These are phyloP conservation scores for Mucor saturninus DNA, from an alignment of 371 early-diverging fungal genomes.

Conservation along the genomic window DNA sequence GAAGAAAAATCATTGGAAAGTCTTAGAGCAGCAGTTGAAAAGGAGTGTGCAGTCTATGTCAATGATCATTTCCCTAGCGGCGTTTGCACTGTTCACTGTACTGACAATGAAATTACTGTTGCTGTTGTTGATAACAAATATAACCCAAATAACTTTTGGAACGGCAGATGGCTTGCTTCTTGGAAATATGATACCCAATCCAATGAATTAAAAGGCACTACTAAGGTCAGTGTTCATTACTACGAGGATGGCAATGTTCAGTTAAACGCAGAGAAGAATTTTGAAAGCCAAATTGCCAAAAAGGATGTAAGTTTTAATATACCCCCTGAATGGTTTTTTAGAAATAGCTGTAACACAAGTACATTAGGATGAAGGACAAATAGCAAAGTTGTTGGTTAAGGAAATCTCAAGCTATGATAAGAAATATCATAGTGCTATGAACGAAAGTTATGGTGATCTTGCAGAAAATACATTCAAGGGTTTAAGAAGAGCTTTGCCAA, in stretches of 20 bases:
- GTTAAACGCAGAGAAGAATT: slow-evolving; percentile 76
- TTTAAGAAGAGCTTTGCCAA: slow-evolving; percentile 88
- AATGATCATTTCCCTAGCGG: slow-evolving; percentile 84
- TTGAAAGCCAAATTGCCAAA: slow-evolving; percentile 40
- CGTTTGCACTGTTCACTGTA: slow-evolving; percentile 65
- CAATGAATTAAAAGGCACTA: slow-evolving; percentile 68
- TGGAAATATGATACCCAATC: slow-evolving; percentile 73
- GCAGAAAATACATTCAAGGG: slow-evolving; percentile 89
- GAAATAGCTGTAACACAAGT: too few relatives aligned
- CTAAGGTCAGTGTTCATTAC: slow-evolving; percentile 90
- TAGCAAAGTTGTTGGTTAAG: slow-evolving; percentile 64
- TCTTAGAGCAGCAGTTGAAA: slow-evolving; percentile 68
- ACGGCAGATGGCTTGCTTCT: slow-evolving; percentile 89
- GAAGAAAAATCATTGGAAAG: slow-evolving; percentile 52
- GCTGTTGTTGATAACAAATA: slow-evolving; percentile 89
- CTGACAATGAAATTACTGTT: slow-evolving; percentile 59
- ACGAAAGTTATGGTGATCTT: slow-evolving; percentile 80
- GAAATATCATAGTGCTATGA: slow-evolving; percentile 82
- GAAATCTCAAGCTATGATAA: slow-evolving; percentile 76
- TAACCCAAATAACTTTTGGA: slow-evolving; percentile 93
- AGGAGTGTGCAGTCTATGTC: slow-evolving; percentile 65
- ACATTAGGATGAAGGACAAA: slow-evolving; percentile 51
- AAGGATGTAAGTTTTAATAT: slow-evolving; percentile 26
- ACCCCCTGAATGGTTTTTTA: not conserved
- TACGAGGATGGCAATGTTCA: slow-evolving; percentile 99